phyloP scores from a whole-genome alignment of 2,329 filamentous ascomycete species.

The Dichotomopilus funicola region DNA sequence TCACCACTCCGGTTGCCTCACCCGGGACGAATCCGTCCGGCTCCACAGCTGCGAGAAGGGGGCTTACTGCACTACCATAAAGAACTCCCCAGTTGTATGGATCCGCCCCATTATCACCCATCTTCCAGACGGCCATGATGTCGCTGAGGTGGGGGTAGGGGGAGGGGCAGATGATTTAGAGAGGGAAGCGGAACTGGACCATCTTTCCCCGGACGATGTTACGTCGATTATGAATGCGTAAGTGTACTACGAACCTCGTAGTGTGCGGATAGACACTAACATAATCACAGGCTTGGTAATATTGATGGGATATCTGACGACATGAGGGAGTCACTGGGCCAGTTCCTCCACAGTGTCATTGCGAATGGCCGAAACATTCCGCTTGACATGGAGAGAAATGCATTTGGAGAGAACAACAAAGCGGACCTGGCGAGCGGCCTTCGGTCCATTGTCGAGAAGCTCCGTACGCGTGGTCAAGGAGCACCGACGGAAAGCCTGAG shows the following conservation, averaged over 20 bases:
- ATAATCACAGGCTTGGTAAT: conserved; percentile 20
- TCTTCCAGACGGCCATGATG: conserved; percentile 50
- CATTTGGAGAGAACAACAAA: conserved; percentile 27
- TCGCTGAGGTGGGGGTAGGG: conserved; percentile 69
- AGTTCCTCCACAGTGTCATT: conserved; percentile 17
- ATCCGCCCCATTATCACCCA: conserved; percentile 74
- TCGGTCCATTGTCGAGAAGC: conserved; percentile 23
- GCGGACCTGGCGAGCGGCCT: conserved; percentile 23
- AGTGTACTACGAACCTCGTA: conserved; percentile 14
- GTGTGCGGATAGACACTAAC: too few species aligned
- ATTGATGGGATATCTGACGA: conserved; percentile 16
- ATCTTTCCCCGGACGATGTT: conserved; percentile 25
- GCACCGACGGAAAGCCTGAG: neutral
- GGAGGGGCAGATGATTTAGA: conserved; percentile 72
- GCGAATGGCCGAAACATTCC: conserved; percentile 29
- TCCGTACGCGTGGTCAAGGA: conserved; percentile 10
- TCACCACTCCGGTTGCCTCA: conserved; percentile 64
- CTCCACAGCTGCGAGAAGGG: conserved; percentile 84
- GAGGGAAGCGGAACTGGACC: conserved; percentile 60
- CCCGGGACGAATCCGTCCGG: conserved; percentile 51
- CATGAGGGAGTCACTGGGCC: conserved; percentile 21
- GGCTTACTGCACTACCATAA: conserved; percentile 48
- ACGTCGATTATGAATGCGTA: conserved; percentile 29
- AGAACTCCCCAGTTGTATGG: conserved; percentile 53
- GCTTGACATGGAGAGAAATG: conserved; percentile 28